Evolutionary conservation across 768 basidiomycete species (phyloP).

Genomic region (Pisolithus albus): DNA sequence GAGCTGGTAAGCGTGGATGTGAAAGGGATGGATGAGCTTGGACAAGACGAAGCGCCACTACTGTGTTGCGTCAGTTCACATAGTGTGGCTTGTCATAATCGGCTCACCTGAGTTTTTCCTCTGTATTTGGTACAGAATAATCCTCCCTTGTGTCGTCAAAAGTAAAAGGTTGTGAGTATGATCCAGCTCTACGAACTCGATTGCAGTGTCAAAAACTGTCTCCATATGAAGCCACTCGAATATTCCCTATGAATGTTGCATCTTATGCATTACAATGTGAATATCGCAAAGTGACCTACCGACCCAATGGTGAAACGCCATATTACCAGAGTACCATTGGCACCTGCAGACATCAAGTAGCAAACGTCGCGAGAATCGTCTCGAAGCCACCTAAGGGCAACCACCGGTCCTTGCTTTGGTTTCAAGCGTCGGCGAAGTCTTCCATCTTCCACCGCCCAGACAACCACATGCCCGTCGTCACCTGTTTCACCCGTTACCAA

Average conservation of each 20-base stretch:
- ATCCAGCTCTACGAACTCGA: not conserved
- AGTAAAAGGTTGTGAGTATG: not conserved
- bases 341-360: not conserved
- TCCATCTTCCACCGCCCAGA: not conserved
- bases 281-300: not conserved
- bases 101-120: not conserved
- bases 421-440: not conserved
- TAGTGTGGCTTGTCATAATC: not conserved
- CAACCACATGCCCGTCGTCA: not conserved
- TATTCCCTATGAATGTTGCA: not conserved
- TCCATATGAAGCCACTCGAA: not conserved
- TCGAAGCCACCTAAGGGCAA: not conserved
- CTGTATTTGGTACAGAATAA: not conserved
- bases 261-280: too few relatives aligned
- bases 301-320: not conserved
- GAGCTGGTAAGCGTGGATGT: too few relatives aligned
- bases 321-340: constrained; percentile 1
- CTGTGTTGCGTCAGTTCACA: too few relatives aligned
- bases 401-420: constrained; percentile 1
- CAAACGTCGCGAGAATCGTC: too few relatives aligned
- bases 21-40: too few relatives aligned
- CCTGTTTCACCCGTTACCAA: not conserved
- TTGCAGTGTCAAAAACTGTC: not conserved
- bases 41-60: not conserved
- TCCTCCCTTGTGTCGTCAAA: not conserved